Conservation (phyloP, 805 yeast species). For the Suhomyces sp. region DNA sequence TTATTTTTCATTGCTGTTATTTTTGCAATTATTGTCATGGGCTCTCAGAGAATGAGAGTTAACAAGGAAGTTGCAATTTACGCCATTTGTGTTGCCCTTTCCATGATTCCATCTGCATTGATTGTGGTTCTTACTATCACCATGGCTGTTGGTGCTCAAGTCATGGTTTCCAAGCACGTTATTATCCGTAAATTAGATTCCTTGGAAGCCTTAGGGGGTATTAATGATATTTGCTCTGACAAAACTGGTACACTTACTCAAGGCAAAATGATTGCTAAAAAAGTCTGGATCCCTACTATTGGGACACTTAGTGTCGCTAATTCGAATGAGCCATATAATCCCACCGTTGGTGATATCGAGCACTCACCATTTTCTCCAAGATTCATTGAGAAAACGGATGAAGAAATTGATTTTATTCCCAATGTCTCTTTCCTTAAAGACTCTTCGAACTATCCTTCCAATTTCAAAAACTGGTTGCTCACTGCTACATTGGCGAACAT, state of each 20-base stretch:
- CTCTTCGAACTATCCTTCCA: slow-evolving; percentile 19
- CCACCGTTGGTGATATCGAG: slow-evolving; percentile 53
- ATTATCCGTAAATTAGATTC: slow-evolving; percentile 77
- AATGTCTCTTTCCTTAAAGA: slow-evolving; percentile 14
- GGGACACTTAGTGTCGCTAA: slow-evolving; percentile 58
- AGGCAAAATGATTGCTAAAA: slow-evolving; percentile 74
- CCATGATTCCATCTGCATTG: slow-evolving; percentile 81
- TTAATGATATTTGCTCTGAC: slow-evolving; percentile 78
- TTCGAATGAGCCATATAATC: slow-evolving; percentile 63
- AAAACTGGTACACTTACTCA: slow-evolving; percentile 82
- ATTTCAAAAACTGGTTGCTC: slow-evolving; percentile 52
- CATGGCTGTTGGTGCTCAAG: slow-evolving; percentile 79
- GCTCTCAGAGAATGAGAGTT: slow-evolving; percentile 73
- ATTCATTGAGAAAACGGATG: slow-evolving; percentile 35
- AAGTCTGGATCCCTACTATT: slow-evolving; percentile 64
- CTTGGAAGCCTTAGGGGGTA: slow-evolving; percentile 75
- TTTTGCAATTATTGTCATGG: slow-evolving; percentile 86
- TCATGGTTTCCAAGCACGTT: slow-evolving; percentile 66
- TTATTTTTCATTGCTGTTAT: slow-evolving; percentile 77
- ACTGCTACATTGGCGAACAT: slow-evolving; percentile 79
- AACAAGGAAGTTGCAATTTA: slow-evolving; percentile 80
- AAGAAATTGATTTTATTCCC: slow-evolving; percentile 31
- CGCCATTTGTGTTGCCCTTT: slow-evolving; percentile 80
- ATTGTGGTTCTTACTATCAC: slow-evolving; percentile 82
- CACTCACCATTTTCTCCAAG: slow-evolving; percentile 36